phyloP scores from a whole-genome alignment of 1,284 basidiomycete genomes.

The Gastroboletus turbinatus region DNA sequence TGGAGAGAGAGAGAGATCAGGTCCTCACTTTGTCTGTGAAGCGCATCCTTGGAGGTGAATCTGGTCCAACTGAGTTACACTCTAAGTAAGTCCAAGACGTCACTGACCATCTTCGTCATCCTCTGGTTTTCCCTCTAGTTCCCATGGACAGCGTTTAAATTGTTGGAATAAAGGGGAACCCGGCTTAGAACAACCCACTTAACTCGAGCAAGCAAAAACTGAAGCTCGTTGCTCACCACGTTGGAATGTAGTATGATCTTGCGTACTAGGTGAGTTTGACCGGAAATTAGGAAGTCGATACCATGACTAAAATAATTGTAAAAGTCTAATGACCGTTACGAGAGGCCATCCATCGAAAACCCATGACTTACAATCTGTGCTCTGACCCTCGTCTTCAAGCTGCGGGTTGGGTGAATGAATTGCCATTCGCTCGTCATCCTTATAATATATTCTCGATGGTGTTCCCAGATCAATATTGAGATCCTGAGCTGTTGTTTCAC shows the following conservation, averaged over 20 bases:
- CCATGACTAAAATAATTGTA: slow-evolving; percentile 92
- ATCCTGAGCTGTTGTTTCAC: slow-evolving; percentile 82
- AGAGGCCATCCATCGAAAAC: background rate
- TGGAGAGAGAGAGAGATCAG: background rate
- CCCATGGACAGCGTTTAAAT: slow-evolving; percentile 89
- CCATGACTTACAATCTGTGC: slow-evolving; percentile 42
- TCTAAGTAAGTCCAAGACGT: background rate
- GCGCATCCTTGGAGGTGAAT: slow-evolving; percentile 63
- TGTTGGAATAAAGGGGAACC: slow-evolving; percentile 85
- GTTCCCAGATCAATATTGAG: slow-evolving; percentile 75
- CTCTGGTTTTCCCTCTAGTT: slow-evolving; percentile 70
- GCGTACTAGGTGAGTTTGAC: slow-evolving; percentile 67
- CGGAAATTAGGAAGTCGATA: slow-evolving; percentile 79
- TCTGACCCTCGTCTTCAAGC: slow-evolving; percentile 42
- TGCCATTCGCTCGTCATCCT: slow-evolving; percentile 84
- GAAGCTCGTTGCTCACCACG: slow-evolving; percentile 56
- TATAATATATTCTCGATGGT: slow-evolving; percentile 77
- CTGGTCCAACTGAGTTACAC: slow-evolving; percentile 36
- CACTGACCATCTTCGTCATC: slow-evolving; percentile 71
- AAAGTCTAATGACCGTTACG: slow-evolving; percentile 57
- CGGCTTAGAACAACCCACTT: slow-evolving; percentile 48
- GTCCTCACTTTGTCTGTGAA: slow-evolving; percentile 62
- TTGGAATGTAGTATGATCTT: slow-evolving; percentile 88
- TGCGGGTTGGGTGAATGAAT: slow-evolving; percentile 60
- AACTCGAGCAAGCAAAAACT: background rate